A percentile compares a stretch with the other conserved stretches of the same genome.
Evolutionary conservation across 129 eudicot species (phyloP).

Genomic region (sunflower (Helianthus annuus)): HanXRQr2.0-SUNRISE NC_035441.2:139863359-139863858

Average conservation of each 20-base stretch:
- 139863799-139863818: neutral
- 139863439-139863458: slow-evolving; percentile 14
- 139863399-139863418: neutral
- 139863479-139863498: neutral
- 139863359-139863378: neutral
- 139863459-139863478: slow-evolving; percentile 1
- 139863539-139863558: neutral
- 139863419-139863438: slow-evolving; percentile 2
- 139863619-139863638: neutral
- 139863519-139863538: slow-evolving; percentile 26
- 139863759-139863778: slow-evolving; percentile 2
- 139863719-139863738: neutral
- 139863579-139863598: slow-evolving; percentile 22
- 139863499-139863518: slow-evolving; percentile 27
- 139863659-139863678: slow-evolving; percentile 11
- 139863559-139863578: slow-evolving; percentile 17
- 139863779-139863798: slow-evolving; percentile 33
- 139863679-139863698: slow-evolving; percentile 6
- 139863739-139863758: neutral
- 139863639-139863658: slow-evolving; percentile 7
- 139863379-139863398: neutral
- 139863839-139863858: no score
- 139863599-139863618: slow-evolving; percentile 17
- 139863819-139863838: neutral
- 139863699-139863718: neutral